Base-by-base conservation (phyloP, 495 filamentous ascomycete genomes). In the Aspergillus carlsbadensis region DNA sequence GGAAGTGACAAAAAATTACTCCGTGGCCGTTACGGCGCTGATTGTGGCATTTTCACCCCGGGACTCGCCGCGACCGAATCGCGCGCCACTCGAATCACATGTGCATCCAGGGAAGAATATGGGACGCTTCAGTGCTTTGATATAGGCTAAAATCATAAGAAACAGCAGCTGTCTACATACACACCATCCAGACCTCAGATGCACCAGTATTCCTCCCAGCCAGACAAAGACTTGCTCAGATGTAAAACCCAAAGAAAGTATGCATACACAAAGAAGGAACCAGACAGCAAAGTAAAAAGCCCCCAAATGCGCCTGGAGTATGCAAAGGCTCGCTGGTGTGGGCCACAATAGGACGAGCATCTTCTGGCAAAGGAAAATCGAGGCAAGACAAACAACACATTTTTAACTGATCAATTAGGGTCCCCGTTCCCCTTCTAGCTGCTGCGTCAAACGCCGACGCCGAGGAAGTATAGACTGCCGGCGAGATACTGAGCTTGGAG, bases 381-480 rank as follows among this genome's bases (percentile, higher is more conserved):
- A 24, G 7, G 52, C 45, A 58, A 36, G 54, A n/a, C n/a, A 56
- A 59, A 41, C 13, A 37, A 22, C 5, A 37, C 26, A 42, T 15
- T 10, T 14, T 31, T n/a, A 44, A 34, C 18, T 24, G 10, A 5
- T 29, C 48, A 59, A 41, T 61, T 53, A 72, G 39, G 65, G 57
- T 17, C 56, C 56, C 70, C 73, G 75, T 40, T 78, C 76, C 29
- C 70, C 56, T 41, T 78, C 75, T 17, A 64, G 61, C 40, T 68
- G 61, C 40, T 68, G 65, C 13, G 70, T 72, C 14, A 70, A 70
- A 8, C 72, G 70, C 26, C 72, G 70, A 26, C 74, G 71, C 42
- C 74, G 67, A 26, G 74, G 71, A 43, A 76, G 66, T 20, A 77
- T 63, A 0, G 74, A 75, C 34, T 62, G 65, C 17, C 74, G 70